Evolutionary conservation across 805 yeast genomes (phyloP).

Genomic region (Pichia eremophila): DNA sequence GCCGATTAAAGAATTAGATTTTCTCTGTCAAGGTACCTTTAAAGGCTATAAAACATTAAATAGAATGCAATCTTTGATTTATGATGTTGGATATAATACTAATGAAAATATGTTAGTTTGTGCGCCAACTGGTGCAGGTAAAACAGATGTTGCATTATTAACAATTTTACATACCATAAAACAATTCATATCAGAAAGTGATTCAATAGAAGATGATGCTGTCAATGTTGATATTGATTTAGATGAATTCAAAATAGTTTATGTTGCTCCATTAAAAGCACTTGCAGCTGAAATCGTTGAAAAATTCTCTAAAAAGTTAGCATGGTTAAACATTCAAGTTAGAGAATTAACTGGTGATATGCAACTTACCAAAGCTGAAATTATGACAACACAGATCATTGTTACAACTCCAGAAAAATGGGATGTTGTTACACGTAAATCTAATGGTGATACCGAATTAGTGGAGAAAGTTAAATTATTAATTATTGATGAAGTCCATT

Average conservation of each 20-base stretch:
- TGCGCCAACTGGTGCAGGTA: slow-evolving; percentile 98
- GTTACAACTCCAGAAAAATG: slow-evolving; percentile 96
- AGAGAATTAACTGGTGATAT: slow-evolving; percentile 91
- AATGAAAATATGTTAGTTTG: slow-evolving; percentile 93
- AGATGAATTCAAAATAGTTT: slow-evolving; percentile 82
- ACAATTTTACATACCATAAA: slow-evolving; percentile 71
- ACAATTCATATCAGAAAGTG: slow-evolving; percentile 51
- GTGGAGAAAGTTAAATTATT: slow-evolving; percentile 76
- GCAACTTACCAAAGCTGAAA: slow-evolving; percentile 80
- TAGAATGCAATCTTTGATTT: slow-evolving; percentile 84
- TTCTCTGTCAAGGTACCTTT: slow-evolving; percentile 76
- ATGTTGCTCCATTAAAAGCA: slow-evolving; percentile 90
- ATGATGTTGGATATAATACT: slow-evolving; percentile 84
- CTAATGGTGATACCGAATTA: slow-evolving; percentile 78
- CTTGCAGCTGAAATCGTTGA: slow-evolving; percentile 95
- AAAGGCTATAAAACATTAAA: slow-evolving; percentile 68
- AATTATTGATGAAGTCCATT: slow-evolving; percentile 93
- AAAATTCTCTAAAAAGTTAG: slow-evolving; percentile 66
- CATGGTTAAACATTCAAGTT: slow-evolving; percentile 81
- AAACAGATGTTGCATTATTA: slow-evolving; percentile 84
- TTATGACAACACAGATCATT: slow-evolving; percentile 71
- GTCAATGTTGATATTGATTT: slow-evolving; percentile 58
- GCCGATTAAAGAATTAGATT: slow-evolving; percentile 56
- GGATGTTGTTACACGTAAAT: slow-evolving; percentile 95
- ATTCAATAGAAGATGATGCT: slow-evolving; percentile 31